These are phyloP conservation scores for Phyllosticta citriasiana DNA, from an alignment of 2,329 filamentous ascomycete species.

Conservation along the genomic window DNA sequence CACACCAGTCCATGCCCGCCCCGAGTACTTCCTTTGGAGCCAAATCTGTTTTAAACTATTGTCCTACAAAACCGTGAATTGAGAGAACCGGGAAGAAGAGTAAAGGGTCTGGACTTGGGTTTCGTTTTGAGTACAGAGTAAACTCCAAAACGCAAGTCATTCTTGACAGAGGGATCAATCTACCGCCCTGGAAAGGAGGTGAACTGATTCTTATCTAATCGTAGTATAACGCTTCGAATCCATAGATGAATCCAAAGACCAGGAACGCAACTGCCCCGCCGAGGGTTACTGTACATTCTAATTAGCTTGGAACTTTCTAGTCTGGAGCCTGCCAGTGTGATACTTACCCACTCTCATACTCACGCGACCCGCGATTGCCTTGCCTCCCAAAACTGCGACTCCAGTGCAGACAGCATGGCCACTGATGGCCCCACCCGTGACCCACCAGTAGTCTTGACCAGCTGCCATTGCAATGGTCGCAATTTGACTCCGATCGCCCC, in stretches of 20 bases:
- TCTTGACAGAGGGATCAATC: neutral
- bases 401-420: slow-evolving; percentile 88
- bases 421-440: slow-evolving; percentile 75
- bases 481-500: slow-evolving; percentile 96
- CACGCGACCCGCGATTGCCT: slow-evolving; percentile 85
- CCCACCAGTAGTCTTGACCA: slow-evolving; percentile 98
- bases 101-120: neutral
- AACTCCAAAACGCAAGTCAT: neutral
- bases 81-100: neutral
- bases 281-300: slow-evolving; percentile 60
- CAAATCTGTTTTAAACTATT: neutral
- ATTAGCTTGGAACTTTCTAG: neutral
- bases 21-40: neutral
- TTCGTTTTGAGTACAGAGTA: neutral
- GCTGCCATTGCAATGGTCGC: slow-evolving; percentile 98
- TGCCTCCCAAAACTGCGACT: slow-evolving; percentile 81
- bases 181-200: neutral
- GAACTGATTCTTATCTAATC: slow-evolving; percentile 13
- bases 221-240: slow-evolving; percentile 64
- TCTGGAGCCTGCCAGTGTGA: neutral
- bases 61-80: neutral
- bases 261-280: slow-evolving; percentile 87
- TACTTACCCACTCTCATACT: slow-evolving; percentile 90
- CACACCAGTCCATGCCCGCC: neutral
- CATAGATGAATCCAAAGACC: slow-evolving; percentile 83